Conservation (phyloP, 225 moss, liverwort and hornwort species). For the Lunularia cruciata region DNA sequence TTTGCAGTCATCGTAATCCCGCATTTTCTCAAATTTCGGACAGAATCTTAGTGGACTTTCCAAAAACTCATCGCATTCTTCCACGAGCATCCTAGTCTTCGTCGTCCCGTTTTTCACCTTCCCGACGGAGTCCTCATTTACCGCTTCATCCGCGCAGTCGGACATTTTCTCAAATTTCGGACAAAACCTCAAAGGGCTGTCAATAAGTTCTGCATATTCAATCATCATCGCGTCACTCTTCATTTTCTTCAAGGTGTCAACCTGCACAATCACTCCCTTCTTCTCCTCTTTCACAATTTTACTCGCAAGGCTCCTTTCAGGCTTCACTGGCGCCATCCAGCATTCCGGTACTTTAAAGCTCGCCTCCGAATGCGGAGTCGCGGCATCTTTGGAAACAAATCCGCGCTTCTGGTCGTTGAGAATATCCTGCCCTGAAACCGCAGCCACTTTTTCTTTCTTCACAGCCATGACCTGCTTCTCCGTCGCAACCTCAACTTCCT, state of each 20-base stretch:
- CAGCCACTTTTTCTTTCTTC: background rate
- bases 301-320: background rate
- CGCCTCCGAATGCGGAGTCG: background rate
- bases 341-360: background rate
- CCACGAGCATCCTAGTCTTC: background rate
- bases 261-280: background rate
- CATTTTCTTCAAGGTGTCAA: background rate
- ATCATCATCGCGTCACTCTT: background rate
- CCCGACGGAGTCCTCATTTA: background rate
- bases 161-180: background rate
- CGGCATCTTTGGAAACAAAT: no score
- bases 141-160: background rate
- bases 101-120: background rate
- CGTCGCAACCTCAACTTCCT: no score
- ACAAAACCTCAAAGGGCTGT: constrained; percentile 3
- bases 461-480: background rate
- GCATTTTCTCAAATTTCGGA: background rate
- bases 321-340: background rate
- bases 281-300: background rate
- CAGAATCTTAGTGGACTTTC: no score
- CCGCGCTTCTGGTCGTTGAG: background rate
- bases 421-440: background rate
- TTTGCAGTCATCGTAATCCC: background rate
- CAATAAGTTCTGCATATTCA: background rate
- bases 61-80: background rate